Evolutionary conservation across 805 yeast genomes (phyloP).

Genomic region (Lachancea mirantina): DNA sequence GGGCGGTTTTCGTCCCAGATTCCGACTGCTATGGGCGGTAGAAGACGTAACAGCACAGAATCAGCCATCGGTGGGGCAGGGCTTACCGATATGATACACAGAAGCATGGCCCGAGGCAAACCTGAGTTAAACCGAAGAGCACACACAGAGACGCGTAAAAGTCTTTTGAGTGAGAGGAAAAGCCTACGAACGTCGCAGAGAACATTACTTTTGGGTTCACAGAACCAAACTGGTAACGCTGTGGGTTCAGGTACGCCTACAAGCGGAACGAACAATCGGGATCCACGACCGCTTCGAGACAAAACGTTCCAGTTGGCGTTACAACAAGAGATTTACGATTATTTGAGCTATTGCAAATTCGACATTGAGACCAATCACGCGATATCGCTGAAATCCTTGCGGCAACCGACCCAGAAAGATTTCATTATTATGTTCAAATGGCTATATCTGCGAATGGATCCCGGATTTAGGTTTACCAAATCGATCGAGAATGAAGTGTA

Average conservation of each 20-base stretch:
- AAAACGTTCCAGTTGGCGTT: slow-evolving; percentile 55
- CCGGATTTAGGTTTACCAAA: slow-evolving; percentile 61
- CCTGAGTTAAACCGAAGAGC: slow-evolving; percentile 5
- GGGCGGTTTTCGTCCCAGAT: slow-evolving; percentile 23
- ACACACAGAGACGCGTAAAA: slow-evolving; percentile 5
- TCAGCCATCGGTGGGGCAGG: slow-evolving; percentile 14
- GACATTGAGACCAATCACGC: slow-evolving; percentile 71
- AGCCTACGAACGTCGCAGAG: slow-evolving; percentile 17
- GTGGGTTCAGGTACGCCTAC: slow-evolving; percentile 3
- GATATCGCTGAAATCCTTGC: slow-evolving; percentile 54
- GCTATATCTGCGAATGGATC: slow-evolving; percentile 70
- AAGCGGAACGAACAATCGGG: slow-evolving; percentile 30
- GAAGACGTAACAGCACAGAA: slow-evolving; percentile 18
- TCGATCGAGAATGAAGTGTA: slow-evolving; percentile 73
- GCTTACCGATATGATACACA: slow-evolving; percentile 23
- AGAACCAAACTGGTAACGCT: slow-evolving; percentile 3
- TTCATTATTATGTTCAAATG: slow-evolving; percentile 74
- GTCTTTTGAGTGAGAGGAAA: slow-evolving; percentile 3
- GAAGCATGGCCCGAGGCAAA: slow-evolving; percentile 18
- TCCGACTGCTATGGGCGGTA: slow-evolving; percentile 12
- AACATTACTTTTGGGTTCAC: slow-evolving; percentile 12
- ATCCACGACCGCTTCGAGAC: slow-evolving; percentile 76
- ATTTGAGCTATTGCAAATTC: slow-evolving; percentile 54
- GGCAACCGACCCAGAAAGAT: slow-evolving; percentile 81
- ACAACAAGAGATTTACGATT: slow-evolving; percentile 62